Evolutionary conservation across 2,329 filamentous ascomycete species (phyloP).

Genomic region (Aspergillus bombycis): DNA sequence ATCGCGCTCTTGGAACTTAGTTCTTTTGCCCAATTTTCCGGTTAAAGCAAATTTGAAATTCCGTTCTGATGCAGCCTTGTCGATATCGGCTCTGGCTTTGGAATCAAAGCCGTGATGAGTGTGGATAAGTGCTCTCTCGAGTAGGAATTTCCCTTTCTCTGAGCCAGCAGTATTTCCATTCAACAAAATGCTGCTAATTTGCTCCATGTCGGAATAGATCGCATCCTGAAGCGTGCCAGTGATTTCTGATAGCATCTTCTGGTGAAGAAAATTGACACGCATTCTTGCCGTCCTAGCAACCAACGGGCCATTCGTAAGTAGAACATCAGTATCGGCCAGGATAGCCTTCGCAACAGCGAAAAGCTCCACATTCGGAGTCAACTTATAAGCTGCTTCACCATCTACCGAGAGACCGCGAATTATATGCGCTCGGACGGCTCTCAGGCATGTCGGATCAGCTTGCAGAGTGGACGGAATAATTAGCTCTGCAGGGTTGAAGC

Average conservation of each 20-base stretch:
- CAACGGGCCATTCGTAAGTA: conserved; percentile 46
- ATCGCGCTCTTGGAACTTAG: conserved; percentile 47
- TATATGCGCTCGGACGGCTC: conserved; percentile 59
- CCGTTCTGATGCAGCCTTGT: conserved; percentile 67
- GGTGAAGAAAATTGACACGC: conserved; percentile 73
- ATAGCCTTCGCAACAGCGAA: conserved; percentile 73
- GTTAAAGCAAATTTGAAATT: conserved; percentile 81
- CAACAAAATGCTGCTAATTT: conserved; percentile 49
- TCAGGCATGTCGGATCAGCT: conserved; percentile 45
- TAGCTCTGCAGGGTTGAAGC: conserved; percentile 55
- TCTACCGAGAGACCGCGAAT: conserved; percentile 75
- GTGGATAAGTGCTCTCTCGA: conserved; percentile 82
- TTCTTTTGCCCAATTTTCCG: conserved; percentile 75
- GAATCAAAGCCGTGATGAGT: conserved; percentile 81
- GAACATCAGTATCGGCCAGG: conserved; percentile 53
- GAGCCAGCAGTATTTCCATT: conserved; percentile 39
- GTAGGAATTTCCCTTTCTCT: conserved; percentile 69
- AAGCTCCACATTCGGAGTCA: conserved; percentile 82
- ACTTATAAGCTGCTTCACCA: conserved; percentile 81
- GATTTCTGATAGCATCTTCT: conserved; percentile 66
- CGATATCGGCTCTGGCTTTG: conserved; percentile 72
- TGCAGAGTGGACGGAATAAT: conserved; percentile 51
- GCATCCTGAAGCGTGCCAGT: conserved; percentile 61
- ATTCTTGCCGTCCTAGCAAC: conserved; percentile 64
- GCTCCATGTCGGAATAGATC: conserved; percentile 63